phyloP scores from a whole-genome alignment of 164 flowering plant genomes.

The Aristolochia californica region DNA sequence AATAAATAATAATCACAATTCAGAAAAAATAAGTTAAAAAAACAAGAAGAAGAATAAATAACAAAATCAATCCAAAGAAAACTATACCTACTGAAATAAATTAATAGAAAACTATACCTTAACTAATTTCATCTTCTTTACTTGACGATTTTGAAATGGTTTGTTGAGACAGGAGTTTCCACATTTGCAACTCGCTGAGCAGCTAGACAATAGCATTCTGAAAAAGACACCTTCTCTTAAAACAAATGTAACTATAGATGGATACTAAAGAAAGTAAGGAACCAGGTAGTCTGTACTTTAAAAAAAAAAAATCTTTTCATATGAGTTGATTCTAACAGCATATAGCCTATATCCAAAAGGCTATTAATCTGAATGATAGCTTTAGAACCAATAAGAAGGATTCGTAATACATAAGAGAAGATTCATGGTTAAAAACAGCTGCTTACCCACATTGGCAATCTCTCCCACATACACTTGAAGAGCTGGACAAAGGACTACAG shows the following conservation, averaged over 20 bases:
- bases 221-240: slow-evolving; percentile 6
- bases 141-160: slow-evolving; percentile 81
- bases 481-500: slow-evolving; percentile 45
- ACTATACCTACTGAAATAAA: too few species aligned
- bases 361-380: too few species aligned
- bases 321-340: too few species aligned
- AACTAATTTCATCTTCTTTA: slow-evolving; percentile 80
- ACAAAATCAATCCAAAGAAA: too few species aligned
- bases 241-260: neutral
- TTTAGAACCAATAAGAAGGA: too few species aligned
- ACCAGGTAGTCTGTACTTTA: too few species aligned
- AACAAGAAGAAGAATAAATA: too few species aligned
- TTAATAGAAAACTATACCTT: slow-evolving; percentile 37
- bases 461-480: slow-evolving; percentile 62
- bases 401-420: too few species aligned
- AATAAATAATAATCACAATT: too few species aligned
- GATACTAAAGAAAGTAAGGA: neutral
- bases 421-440: neutral
- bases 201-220: slow-evolving; percentile 91
- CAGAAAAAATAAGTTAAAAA: too few species aligned
- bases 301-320: too few species aligned
- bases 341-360: too few species aligned
- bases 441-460: slow-evolving; percentile 97
- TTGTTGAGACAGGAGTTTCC: slow-evolving; percentile 72
- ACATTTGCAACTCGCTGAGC: slow-evolving; percentile 87